Evolutionary conservation across 2,329 filamentous ascomycete genomes (phyloP), one percentile per base, ranked within the genome.

Genomic region (Fusarium tricinctum): DNA sequence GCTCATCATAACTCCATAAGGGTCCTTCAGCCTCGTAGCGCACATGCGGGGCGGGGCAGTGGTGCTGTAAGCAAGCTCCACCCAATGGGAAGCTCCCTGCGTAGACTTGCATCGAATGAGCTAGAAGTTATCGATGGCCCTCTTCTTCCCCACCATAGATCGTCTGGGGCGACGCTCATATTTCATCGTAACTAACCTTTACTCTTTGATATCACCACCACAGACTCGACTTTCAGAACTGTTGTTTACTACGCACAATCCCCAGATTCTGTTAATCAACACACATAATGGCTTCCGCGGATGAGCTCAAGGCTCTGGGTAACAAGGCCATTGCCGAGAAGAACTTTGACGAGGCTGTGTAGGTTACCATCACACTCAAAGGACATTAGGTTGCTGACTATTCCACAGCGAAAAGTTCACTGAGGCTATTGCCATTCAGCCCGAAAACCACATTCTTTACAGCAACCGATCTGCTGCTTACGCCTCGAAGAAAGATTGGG

Each of bases 281-380:
- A 22, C 20, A 50, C 58, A 68, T 39, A 54, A 89, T 89, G 87
- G 81, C 86, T 75, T 86, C 86, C 66, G 88, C 88, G 73, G 89
- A 91, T 80, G 88, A 95, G 88, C 89, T 99, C 76, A 99, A 99
- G 86, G 93, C 94, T 77, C 91, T 96, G 79, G 96, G 95, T 85
- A 99, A 99, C 87, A 97, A 97, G 86, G 94, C 97, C 82, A 99
- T 99, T 81, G 91, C 93, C 71, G 94, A 93, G 68, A 98, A 98
- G 88, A 94, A 98, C 82, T 99, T 97, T 80, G 88, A 94, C 76
- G 93, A 95, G 80, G 96, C 96, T 77, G 89, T 97, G 95, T 98
- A 88, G 82, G 93, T 89, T 58, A 38, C 39, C 48, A 35, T 3
- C 28, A 33, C 26, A 49, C 17, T 17, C 28, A 6, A 15, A 55